Evolutionary conservation across 345 rosid genomes (phyloP).

Genomic region (Viola odorata): DNA sequence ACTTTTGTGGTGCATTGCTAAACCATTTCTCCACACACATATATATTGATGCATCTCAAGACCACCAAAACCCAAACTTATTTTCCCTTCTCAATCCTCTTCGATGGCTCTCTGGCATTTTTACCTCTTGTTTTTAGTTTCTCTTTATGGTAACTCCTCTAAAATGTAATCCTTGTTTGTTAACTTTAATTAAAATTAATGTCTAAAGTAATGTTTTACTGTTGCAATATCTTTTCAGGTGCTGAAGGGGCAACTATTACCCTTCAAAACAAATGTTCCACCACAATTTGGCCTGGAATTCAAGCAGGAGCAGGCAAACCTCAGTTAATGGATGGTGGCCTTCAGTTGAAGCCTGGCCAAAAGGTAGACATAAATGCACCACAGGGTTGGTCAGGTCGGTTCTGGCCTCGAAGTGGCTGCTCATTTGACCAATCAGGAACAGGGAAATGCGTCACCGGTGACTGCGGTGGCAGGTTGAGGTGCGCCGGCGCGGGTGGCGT

Average conservation of each 20-base stretch:
- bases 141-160: no score
- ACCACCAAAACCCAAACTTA: no score
- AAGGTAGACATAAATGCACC: conserved; percentile 26
- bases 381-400: conserved; percentile 42
- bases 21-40: no score
- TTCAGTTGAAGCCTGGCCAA: conserved; percentile 24
- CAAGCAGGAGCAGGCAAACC: not conserved
- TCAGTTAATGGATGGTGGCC: conserved; percentile 29
- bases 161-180: no score
- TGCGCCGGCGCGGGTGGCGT: conserved; percentile 39
- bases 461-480: conserved; percentile 30
- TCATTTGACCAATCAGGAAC: conserved; percentile 28
- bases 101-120: no score
- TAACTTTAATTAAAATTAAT: no score
- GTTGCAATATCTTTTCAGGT: not conserved
- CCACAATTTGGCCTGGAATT: not conserved
- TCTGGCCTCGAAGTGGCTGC: conserved; percentile 43
- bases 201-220: no score
- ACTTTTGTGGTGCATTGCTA: no score
- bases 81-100: no score
- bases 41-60: no score
- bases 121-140: no score
- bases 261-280: not conserved
- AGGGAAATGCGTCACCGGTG: conserved; percentile 37
- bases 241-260: not conserved